Evolutionary conservation across 2,329 filamentous ascomycete genomes (phyloP).

Genomic region (Aspergillus uvarum): DNA sequence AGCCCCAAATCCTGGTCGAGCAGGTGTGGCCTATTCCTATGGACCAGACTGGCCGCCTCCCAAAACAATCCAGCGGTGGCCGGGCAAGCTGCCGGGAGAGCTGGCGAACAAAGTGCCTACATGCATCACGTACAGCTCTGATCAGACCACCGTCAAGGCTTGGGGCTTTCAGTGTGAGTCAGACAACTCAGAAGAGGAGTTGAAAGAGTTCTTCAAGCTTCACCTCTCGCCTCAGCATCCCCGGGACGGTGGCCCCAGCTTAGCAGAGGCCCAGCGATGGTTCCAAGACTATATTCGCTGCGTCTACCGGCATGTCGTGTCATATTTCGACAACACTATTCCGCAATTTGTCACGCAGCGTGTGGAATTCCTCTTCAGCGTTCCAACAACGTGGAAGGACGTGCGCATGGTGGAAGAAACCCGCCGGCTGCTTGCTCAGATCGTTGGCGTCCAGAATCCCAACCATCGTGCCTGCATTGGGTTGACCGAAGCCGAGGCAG

Average conservation of each 20-base stretch:
- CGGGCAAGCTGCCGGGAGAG: no score
- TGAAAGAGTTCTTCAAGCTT: no score
- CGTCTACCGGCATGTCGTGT: constrained; percentile 33
- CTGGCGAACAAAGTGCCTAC: no score
- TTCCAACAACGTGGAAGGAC: constrained; percentile 45
- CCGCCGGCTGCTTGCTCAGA: constrained; percentile 27
- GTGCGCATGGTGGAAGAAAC: constrained; percentile 39
- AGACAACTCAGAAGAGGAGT: no score
- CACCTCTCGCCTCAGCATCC: constrained; percentile 15
- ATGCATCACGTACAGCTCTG: no score
- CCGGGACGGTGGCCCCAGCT: constrained; percentile 25
- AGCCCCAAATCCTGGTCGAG: no score
- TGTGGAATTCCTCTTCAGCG: constrained; percentile 45
- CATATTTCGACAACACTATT: constrained; percentile 27
- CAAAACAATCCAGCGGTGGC: no score
- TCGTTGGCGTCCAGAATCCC: constrained; percentile 29
- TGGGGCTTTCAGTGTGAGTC: no score
- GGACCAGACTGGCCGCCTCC: no score
- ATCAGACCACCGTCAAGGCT: no score
- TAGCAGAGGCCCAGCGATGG: constrained; percentile 27
- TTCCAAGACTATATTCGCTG: constrained; percentile 36
- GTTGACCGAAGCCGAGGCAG: constrained; percentile 56
- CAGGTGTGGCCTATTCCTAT: no score
- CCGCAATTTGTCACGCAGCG: constrained; percentile 6
- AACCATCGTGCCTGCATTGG: constrained; percentile 46